A percentile compares a stretch with the other conserved stretches of the same genome.
Evolutionary conservation across 768 basidiomycete genomes (phyloP).

Genomic region (Rubroboletus pulcherrimus): DNA sequence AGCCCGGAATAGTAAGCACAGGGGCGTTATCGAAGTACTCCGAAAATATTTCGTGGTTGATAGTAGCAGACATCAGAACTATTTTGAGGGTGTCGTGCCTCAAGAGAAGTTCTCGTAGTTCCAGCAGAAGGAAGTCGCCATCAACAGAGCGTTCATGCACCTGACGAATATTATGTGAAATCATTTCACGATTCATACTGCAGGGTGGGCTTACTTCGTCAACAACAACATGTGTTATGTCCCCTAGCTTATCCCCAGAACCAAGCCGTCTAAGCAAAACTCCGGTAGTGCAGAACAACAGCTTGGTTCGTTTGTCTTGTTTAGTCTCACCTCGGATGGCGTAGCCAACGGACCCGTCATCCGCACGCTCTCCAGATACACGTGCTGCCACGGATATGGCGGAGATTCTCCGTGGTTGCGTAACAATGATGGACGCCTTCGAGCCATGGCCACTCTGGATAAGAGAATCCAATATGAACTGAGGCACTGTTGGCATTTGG

Average conservation of each 20-base stretch:
- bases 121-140: conserved; percentile 83
- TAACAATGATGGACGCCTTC: conserved; percentile 72
- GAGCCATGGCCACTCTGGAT: conserved; percentile 61
- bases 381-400: conserved; percentile 86
- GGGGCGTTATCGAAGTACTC: conserved; percentile 83
- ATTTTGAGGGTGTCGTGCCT: conserved; percentile 68
- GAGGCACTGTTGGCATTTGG: conserved; percentile 55
- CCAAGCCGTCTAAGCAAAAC: conserved; percentile 79
- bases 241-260: conserved; percentile 64
- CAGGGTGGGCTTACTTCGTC: conserved; percentile 64
- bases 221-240: conserved; percentile 81
- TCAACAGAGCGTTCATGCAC: conserved; percentile 92
- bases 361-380: conserved; percentile 75
- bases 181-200: neutral
- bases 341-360: conserved; percentile 82
- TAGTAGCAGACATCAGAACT: conserved; percentile 91
- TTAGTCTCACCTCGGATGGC: conserved; percentile 85
- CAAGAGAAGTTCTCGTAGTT: conserved; percentile 71
- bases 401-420: conserved; percentile 86
- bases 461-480: conserved; percentile 83
- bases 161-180: conserved; percentile 33
- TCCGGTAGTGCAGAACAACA: conserved; percentile 92
- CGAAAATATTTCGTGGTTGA: conserved; percentile 83
- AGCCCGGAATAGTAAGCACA: conserved; percentile 79
- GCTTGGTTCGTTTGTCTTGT: conserved; percentile 58